Conservation (phyloP, 2,329 filamentous ascomycete genomes). For the Eutypa lata region DNA sequence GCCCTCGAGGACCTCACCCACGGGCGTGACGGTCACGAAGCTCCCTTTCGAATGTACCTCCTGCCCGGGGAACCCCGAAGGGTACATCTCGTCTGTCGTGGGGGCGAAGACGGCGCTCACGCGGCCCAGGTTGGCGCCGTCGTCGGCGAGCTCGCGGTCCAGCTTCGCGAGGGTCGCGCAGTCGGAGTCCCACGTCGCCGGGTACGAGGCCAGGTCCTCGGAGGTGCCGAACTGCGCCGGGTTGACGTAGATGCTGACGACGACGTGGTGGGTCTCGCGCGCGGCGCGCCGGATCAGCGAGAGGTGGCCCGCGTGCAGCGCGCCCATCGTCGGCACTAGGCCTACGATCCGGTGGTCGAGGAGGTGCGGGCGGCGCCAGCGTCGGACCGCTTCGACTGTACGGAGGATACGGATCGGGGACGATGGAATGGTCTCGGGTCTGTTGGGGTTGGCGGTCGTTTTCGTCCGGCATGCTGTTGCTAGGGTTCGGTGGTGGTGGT, state of each 20-base stretch:
- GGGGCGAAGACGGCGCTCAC: conserved; percentile 86
- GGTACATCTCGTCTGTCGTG: conserved; percentile 81
- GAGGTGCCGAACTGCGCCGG: conserved; percentile 90
- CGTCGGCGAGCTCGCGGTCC: conserved; percentile 67
- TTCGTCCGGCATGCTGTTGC: conserved; percentile 15
- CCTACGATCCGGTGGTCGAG: conserved; percentile 70
- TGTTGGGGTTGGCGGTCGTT: not conserved
- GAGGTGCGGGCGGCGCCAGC: conserved; percentile 64
- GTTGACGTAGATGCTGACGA: conserved; percentile 93
- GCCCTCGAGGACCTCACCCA: conserved; percentile 80
- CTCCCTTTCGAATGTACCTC: conserved; percentile 74
- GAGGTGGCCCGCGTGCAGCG: conserved; percentile 88
- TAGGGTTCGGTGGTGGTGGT: conserved; percentile 14
- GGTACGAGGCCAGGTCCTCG: conserved; percentile 87
- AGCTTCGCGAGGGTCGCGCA: conserved; percentile 62
- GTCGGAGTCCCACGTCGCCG: conserved; percentile 83
- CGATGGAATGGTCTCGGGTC: conserved; percentile 48
- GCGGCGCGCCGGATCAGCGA: conserved; percentile 83
- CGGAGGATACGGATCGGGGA: conserved; percentile 70
- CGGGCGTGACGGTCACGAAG: conserved; percentile 87
- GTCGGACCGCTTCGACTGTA: conserved; percentile 67
- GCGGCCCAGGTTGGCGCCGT: conserved; percentile 59
- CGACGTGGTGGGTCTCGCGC: conserved; percentile 77
- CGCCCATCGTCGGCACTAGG: conserved; percentile 96
- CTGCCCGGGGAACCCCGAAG: conserved; percentile 70